Base-by-base conservation (phyloP, 2,329 filamentous ascomycete genomes). In the Cucurbitaria berberidis region DNA sequence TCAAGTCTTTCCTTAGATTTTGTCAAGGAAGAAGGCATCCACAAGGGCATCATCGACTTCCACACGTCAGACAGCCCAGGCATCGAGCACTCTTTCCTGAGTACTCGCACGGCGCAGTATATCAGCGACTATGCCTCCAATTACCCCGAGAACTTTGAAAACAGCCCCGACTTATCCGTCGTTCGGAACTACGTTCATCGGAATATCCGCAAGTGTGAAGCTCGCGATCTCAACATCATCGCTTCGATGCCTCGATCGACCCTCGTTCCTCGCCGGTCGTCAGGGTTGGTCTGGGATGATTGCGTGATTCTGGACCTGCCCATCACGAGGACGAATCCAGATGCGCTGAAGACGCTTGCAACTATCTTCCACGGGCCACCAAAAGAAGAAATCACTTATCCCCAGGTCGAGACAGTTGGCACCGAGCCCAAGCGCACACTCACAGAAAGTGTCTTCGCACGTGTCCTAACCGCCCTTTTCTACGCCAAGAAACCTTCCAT, bases 141-240 rank as follows among this genome's bases (percentile, higher is more conserved):
- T 3, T 86, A 85, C 48, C 81, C 82, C 1, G 78, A 81, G 26
- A 81, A 86, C 63, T 80, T 85, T 47, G 74, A 85, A 30, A 76
- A 77, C 26, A 78, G 76, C 35, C 60, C 72, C 5, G 72, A 78
- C 42, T 69, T 80, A 36, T 73, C 78, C 38, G 69, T 73, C 18
- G 78, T 85, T 38, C 72, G 81, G 13, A 66, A 74, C n/a, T 77
- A 80, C 18, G 75, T 86, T 9, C 69, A 76, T 15, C 69, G 74
- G 35, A 78, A 80, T 24, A 82, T 82, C 7, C 81, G 82, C 1
- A 79, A 81, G 26, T 78, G 78, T n/a, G 83, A 83, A 9, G 79
- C 79, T 16, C 79, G 82, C 46, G 82, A 86, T 56, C 76, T 86
- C 7, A 80, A 79, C 56, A 75, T 87, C n/a, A 72, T 86, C n/a